Evolutionary conservation across 1,284 basidiomycete genomes (phyloP).

Genomic region (Takashimella koratensis): DNA sequence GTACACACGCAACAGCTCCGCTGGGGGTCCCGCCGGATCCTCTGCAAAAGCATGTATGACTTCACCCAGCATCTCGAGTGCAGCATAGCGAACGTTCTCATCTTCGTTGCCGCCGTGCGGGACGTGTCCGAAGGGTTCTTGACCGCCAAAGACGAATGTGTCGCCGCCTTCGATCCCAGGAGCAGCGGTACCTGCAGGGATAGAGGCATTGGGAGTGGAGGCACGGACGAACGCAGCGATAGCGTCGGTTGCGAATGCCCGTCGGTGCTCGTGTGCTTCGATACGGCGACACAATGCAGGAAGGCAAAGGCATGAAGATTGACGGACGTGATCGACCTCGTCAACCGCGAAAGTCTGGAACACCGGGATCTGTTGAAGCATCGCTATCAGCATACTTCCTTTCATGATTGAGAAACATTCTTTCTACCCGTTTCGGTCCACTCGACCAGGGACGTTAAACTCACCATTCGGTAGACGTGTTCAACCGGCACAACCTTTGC

Average conservation of each 20-base stretch:
- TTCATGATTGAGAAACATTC: too few relatives aligned
- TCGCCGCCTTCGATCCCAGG: too few relatives aligned
- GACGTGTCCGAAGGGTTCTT: neutral
- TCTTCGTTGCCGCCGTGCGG: slow-evolving; percentile 57
- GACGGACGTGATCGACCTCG: slow-evolving; percentile 75
- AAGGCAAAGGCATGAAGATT: slow-evolving; percentile 81
- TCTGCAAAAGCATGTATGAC: slow-evolving; percentile 79
- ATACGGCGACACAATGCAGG: slow-evolving; percentile 74
- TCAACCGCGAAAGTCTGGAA: slow-evolving; percentile 71
- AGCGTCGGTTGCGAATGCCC: slow-evolving; percentile 61
- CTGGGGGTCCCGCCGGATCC: slow-evolving; percentile 63
- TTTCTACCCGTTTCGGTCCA: too few relatives aligned
- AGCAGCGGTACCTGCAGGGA: neutral
- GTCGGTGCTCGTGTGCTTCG: slow-evolving; percentile 54
- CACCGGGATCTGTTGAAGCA: slow-evolving; percentile 65
- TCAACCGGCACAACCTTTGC: slow-evolving; percentile 78
- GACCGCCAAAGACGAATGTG: too few relatives aligned
- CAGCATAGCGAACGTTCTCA: slow-evolving; percentile 76
- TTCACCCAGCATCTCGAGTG: slow-evolving; percentile 87
- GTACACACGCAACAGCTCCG: slow-evolving; percentile 75
- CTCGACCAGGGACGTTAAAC: too few relatives aligned
- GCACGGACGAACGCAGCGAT: slow-evolving; percentile 58
- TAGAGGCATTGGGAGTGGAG: neutral
- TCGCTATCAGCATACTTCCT: too few relatives aligned
- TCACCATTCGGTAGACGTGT: slow-evolving; percentile 64